Evolutionary conservation across 2,329 filamentous ascomycete species (phyloP).

Genomic region (Xylariales sp.): DNA sequence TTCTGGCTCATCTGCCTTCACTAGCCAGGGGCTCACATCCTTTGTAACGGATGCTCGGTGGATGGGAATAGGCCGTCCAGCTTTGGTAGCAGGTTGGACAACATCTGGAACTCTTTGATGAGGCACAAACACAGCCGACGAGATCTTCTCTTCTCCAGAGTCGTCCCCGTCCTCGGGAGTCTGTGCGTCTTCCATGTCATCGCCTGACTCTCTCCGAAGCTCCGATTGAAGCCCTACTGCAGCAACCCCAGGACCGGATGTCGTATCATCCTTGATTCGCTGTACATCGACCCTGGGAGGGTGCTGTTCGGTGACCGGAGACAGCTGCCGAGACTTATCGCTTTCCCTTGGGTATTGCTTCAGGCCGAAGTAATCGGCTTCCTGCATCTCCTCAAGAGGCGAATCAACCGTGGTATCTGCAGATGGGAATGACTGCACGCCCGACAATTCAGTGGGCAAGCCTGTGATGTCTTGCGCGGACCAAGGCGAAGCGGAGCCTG

Average conservation of each 20-base stretch:
- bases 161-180: slow-evolving; percentile 48
- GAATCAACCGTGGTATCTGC: slow-evolving; percentile 12
- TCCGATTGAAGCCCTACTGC: slow-evolving; percentile 5
- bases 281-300: too few species aligned
- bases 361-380: slow-evolving; percentile 22
- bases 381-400: slow-evolving; percentile 10
- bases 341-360: slow-evolving; percentile 14
- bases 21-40: slow-evolving; percentile 49
- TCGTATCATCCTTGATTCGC: slow-evolving; percentile 4
- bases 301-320: slow-evolving; percentile 11
- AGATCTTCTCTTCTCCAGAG: slow-evolving; percentile 79
- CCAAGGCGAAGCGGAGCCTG: slow-evolving; percentile 18
- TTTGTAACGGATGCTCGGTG: slow-evolving; percentile 25
- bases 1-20: slow-evolving; percentile 51
- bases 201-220: slow-evolving; percentile 32
- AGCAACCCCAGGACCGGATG: background rate
- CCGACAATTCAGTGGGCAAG: slow-evolving; percentile 12
- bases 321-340: slow-evolving; percentile 11
- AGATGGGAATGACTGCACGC: slow-evolving; percentile 17
- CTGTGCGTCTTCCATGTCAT: slow-evolving; percentile 33
- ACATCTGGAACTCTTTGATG: slow-evolving; percentile 50
- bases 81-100: slow-evolving; percentile 20
- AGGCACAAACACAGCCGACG: slow-evolving; percentile 77
- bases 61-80: slow-evolving; percentile 24
- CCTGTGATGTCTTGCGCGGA: slow-evolving; percentile 19